Base-by-base conservation (phyloP, 129 eudicot genomes). In the Escallonia rubra region DNA sequence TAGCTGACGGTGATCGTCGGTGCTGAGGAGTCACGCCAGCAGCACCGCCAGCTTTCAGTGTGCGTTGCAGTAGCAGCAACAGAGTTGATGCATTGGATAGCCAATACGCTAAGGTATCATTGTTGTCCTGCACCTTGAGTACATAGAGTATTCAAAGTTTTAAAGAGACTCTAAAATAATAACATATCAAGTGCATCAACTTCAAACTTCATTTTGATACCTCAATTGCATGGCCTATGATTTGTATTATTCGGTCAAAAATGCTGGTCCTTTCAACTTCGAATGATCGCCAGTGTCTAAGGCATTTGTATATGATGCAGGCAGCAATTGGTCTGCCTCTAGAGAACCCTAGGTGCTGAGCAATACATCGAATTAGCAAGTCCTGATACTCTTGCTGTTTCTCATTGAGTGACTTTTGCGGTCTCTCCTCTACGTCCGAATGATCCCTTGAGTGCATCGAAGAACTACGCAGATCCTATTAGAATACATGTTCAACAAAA, bases 211-310 rank as follows among this genome's bases (percentile, higher is more conserved):
- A 70, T 41, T 43, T 68, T 8, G 59, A n/a, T 71, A 93, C 98
- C 96, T 93, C 98, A 48, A 93, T 89, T 62, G 92, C 95, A 38
- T 85, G 86, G 76, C 96, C 96, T 49, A 89, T 93, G 74, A 96
- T 86, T 73, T 93, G 96, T 70, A 85, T 89, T 68, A 89, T 84
- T 43, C 84, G 76, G 79, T 93, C 96, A 80, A 89, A 93, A 71
- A 93, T 86, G 79, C 86, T 89, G 48, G 98, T 89, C 64, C 86
- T 75, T 61, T 93, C 98, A 16, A 73, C 91, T 85, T 93, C 98
- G 75, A 93, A 89, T 54, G 96, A 93, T 58, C 81, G 84, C 98
- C 98, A 93, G 67, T 93, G 92, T 77, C 92, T 78, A 63, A 93
- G 81, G 74, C 98, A 93, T 70, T 86, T 89, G 83, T 89, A 89